Base-by-base conservation (phyloP, 306 rosid species). In the Malus fusca region DNA sequence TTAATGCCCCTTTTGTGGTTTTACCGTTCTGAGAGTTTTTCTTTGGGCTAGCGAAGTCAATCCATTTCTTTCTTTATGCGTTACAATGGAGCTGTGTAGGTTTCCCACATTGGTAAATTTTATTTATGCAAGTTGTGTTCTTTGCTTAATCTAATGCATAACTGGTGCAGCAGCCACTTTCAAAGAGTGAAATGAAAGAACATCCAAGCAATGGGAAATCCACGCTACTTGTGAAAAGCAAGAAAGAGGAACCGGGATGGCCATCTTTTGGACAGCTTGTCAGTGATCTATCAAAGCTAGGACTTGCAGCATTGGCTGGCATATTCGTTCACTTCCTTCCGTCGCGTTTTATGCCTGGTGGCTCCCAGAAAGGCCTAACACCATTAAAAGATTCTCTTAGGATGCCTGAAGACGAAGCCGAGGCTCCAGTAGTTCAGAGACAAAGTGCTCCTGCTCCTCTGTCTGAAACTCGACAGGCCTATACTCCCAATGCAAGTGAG, bases 231-330 rank as follows among this genome's bases (percentile, higher is more conserved):
- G 75, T 73, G 33, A 90, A 87, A 74, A 83, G 77, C 68, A 60
- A 76, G 58, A 92, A 95, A 88, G 99, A 89, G 71, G 99, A 90
- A 64, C 96, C 93, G 0, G 95, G 97, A 77, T 92, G 97, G 99
- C 97, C 96, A 17, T 95, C 97, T 79, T 87, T 92, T 10, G 89
- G 96, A 60, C 99, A 86, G 76, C 96, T 90, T 68, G 26, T 89
- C 11, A 53, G 74, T 31, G 97, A 95, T 73, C 93, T 95, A 79
- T 90, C 86, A 66, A 92, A 95, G 87, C 73, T 89, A 69, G 88
- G 89, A 25, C 55, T 89, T 51, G 96, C 90, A 61, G 85, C 86
- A 14, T 40, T 92, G 84, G 81, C 66, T 14, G 70, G 84, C 23
- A 61, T 74, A 18, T 80, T 90, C 78, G 78, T 51, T 76, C 88